A percentile compares a stretch with the other conserved stretches of the same genome.
These are phyloP conservation scores for Penicillium paneum DNA, from an alignment of 2,329 filamentous ascomycete species.

Conservation along the genomic window DNA sequence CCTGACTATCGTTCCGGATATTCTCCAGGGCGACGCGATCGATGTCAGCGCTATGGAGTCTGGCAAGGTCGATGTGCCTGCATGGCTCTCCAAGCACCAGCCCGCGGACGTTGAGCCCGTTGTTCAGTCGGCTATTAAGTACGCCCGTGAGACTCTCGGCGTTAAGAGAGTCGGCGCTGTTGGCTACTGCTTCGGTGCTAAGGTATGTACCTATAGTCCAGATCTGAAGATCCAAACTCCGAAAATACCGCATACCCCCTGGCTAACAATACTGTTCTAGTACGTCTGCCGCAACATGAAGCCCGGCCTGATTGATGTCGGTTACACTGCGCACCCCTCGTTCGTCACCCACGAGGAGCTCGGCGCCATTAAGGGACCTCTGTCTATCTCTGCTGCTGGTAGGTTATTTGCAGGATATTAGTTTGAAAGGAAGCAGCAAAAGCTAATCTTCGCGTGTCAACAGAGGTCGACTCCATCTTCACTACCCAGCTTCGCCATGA, in stretches of 20 bases:
- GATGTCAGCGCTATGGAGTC: constrained; percentile 50
- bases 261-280: constrained; percentile 33
- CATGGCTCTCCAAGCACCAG: constrained; percentile 53
- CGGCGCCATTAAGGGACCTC: constrained; percentile 60
- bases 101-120: constrained; percentile 52
- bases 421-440: background rate
- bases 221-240: background rate
- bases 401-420: constrained; percentile 17
- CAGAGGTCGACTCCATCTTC: constrained; percentile 65
- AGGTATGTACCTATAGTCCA: constrained; percentile 47
- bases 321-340: constrained; percentile 72
- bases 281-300: constrained; percentile 68
- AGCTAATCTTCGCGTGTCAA: constrained; percentile 1
- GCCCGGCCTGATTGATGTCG: constrained; percentile 63
- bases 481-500: constrained; percentile 61
- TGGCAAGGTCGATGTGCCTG: constrained; percentile 48
- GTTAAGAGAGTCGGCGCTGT: constrained; percentile 61
- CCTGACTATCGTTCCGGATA: constrained; percentile 64
- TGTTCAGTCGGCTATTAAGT: constrained; percentile 51
- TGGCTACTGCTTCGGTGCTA: constrained; percentile 75
- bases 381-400: constrained; percentile 62
- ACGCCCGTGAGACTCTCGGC: constrained; percentile 55
- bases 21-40: constrained; percentile 66
- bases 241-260: background rate
- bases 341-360: constrained; percentile 69